phyloP scores from a whole-genome alignment of 2,329 filamentous ascomycete genomes.

The Calonectria henricotiae region DNA sequence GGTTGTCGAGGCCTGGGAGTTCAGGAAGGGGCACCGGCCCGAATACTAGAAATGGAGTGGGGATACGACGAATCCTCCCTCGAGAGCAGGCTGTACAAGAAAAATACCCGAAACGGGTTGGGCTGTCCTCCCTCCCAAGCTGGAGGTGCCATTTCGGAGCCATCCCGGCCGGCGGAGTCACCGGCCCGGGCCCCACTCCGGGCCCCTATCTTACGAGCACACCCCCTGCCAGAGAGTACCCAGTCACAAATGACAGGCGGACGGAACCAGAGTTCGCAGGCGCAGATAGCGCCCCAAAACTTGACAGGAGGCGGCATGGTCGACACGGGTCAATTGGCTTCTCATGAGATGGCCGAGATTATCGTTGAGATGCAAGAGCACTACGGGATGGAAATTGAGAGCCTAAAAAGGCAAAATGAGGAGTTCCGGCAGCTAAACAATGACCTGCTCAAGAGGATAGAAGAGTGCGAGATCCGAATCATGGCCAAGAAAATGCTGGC shows the following conservation, averaged over 20 bases:
- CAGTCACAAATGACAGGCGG: background rate
- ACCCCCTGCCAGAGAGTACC: background rate
- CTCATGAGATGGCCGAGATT: conserved; percentile 34
- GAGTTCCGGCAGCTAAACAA: background rate
- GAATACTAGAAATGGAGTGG: background rate
- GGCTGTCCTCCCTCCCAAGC: conserved; percentile 26
- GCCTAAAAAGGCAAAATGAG: conserved; percentile 30
- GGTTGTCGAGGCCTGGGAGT: background rate
- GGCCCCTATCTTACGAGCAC: conserved; percentile 21
- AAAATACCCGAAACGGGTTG: background rate
- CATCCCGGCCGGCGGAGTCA: conserved; percentile 34
- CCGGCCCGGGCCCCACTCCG: conserved; percentile 38
- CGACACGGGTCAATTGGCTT: conserved; percentile 16
- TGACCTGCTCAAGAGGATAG: conserved; percentile 15
- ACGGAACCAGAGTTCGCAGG: background rate
- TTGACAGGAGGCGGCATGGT: rapidly evolving
- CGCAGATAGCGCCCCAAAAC: background rate
- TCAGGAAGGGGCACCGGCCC: background rate
- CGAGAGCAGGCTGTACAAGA: background rate
- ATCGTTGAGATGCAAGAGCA: conserved; percentile 49
- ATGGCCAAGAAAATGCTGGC: conserved; percentile 45
- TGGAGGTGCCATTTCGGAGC: conserved; percentile 28
- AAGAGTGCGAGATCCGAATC: conserved; percentile 38
- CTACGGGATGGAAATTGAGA: conserved; percentile 43
- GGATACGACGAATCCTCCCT: background rate